Percentiles rank a stretch among this genome's conserved stretches.
Conservation (phyloP, 192 early-diverging fungal species). For the Dissophora globulifera region DNA sequence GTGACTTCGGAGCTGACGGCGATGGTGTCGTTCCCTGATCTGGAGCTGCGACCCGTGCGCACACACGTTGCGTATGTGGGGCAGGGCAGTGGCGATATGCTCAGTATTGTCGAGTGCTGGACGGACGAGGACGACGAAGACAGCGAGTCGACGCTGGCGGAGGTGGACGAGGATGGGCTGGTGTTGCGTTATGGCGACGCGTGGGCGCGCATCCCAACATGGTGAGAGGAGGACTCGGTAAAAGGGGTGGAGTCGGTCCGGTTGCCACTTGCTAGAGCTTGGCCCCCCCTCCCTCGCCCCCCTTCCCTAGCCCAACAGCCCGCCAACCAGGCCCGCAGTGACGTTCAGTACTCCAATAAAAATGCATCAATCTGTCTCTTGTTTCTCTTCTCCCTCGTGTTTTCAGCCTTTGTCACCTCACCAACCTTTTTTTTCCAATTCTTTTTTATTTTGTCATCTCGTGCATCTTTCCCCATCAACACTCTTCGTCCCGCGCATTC, state of each 20-base stretch:
- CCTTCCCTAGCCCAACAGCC: too few species aligned
- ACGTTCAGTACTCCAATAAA: background rate
- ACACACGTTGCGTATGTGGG: constrained; percentile 44
- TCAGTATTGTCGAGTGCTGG: constrained; percentile 45
- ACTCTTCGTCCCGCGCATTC: too few species aligned
- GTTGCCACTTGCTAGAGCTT: too few species aligned
- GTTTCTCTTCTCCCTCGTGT: too few species aligned
- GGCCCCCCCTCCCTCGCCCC: too few species aligned
- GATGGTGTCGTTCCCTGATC: constrained; percentile 41
- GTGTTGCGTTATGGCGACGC: constrained; percentile 36
- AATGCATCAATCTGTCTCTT: too few species aligned
- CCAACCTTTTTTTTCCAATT: too few species aligned
- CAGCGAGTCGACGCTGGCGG: constrained; percentile 30
- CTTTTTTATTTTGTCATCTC: too few species aligned
- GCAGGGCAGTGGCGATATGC: constrained; percentile 6
- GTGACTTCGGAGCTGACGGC: constrained; percentile 26
- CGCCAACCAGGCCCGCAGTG: background rate
- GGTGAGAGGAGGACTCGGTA: too few species aligned
- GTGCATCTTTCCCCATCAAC: too few species aligned
- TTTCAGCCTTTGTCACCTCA: too few species aligned
- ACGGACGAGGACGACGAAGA: constrained; percentile 40
- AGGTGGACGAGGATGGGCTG: constrained; percentile 43
- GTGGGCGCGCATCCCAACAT: constrained; percentile 29
- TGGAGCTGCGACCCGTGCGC: constrained; percentile 27
- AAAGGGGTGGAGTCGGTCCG: too few species aligned